These are phyloP conservation scores for Phialophora verrucosa DNA, from an alignment of 2,329 filamentous ascomycete species.

Conservation along the genomic window DNA sequence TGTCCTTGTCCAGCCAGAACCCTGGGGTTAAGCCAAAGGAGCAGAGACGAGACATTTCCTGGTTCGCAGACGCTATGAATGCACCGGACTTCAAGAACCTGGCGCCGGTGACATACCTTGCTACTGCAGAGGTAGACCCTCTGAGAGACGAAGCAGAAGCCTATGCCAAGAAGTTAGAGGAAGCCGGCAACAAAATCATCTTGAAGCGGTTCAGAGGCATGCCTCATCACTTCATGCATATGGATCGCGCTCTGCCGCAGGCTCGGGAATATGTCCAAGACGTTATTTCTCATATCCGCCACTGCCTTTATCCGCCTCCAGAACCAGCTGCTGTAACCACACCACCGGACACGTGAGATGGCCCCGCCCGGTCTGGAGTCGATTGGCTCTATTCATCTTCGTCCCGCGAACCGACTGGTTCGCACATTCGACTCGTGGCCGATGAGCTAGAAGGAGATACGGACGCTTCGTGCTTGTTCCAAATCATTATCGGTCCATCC, in stretches of 20 bases:
- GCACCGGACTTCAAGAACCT: constrained; percentile 37
- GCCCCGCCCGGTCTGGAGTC: too few relatives aligned
- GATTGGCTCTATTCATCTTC: neutral
- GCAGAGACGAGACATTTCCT: constrained; percentile 36
- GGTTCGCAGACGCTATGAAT: constrained; percentile 38
- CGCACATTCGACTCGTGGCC: too few relatives aligned
- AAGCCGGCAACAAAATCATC: constrained; percentile 36
- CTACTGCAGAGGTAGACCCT: constrained; percentile 38
- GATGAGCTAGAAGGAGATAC: too few relatives aligned
- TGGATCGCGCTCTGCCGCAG: constrained; percentile 36
- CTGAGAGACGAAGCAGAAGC: constrained; percentile 39
- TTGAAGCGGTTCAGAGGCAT: constrained; percentile 37
- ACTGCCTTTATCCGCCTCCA: constrained; percentile 33
- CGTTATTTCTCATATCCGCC: constrained; percentile 36
- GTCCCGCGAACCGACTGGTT: neutral
- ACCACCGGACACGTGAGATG: constrained; percentile 27
- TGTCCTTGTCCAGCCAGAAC: constrained; percentile 32
- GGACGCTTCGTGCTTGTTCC: neutral
- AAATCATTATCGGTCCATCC: neutral
- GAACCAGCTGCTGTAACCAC: constrained; percentile 10
- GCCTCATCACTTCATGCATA: constrained; percentile 40
- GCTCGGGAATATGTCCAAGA: constrained; percentile 39
- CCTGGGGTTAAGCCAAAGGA: constrained; percentile 31
- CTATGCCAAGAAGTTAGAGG: constrained; percentile 37
- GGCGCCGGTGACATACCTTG: constrained; percentile 38